Evolutionary conservation across 2,329 filamentous ascomycete species (phyloP).

Genomic region (Arthrobotrys iridis): DNA sequence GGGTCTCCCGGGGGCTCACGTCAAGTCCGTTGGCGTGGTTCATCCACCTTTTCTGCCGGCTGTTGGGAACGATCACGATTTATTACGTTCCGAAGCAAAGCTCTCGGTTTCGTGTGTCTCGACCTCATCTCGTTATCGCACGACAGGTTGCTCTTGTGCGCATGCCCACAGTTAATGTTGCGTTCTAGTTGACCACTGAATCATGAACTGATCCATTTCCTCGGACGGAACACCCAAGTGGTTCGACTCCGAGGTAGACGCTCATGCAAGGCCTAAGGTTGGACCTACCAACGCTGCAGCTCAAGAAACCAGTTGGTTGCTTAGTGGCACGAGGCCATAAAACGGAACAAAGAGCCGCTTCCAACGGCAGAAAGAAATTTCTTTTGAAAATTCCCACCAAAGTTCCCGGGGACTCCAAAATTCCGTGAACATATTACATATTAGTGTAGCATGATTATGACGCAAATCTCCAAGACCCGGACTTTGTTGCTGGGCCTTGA

Average conservation of each 20-base stretch:
- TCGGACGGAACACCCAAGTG: slow-evolving; percentile 34
- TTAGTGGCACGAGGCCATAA: slow-evolving; percentile 34
- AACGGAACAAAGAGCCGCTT: slow-evolving; percentile 32
- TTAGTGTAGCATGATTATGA: slow-evolving; percentile 29
- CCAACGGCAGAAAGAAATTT: slow-evolving; percentile 28
- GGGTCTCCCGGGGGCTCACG: slow-evolving; percentile 1
- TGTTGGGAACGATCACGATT: slow-evolving; percentile 29
- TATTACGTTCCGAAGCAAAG: slow-evolving; percentile 19
- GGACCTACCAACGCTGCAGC: slow-evolving; percentile 37
- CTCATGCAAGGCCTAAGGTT: background rate
- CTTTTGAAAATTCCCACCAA: slow-evolving; percentile 16
- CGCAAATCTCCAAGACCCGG: slow-evolving; percentile 12
- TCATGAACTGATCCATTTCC: slow-evolving; percentile 15
- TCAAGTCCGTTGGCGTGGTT: slow-evolving; percentile 31
- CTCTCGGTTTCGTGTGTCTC: slow-evolving; percentile 9
- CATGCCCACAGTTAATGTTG: background rate
- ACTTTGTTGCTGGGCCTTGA: background rate
- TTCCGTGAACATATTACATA: background rate
- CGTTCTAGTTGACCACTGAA: too few species aligned
- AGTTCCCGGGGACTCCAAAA: slow-evolving; percentile 19
- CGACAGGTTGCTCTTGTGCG: background rate
- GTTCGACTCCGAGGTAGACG: slow-evolving; percentile 1
- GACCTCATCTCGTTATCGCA: slow-evolving; percentile 14
- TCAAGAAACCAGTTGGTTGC: slow-evolving; percentile 24
- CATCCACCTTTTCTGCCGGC: background rate